Evolutionary conservation across 2,329 filamentous ascomycete genomes (phyloP), one percentile per base, ranked within the genome.

Genomic region (Didymella segeticola): DNA sequence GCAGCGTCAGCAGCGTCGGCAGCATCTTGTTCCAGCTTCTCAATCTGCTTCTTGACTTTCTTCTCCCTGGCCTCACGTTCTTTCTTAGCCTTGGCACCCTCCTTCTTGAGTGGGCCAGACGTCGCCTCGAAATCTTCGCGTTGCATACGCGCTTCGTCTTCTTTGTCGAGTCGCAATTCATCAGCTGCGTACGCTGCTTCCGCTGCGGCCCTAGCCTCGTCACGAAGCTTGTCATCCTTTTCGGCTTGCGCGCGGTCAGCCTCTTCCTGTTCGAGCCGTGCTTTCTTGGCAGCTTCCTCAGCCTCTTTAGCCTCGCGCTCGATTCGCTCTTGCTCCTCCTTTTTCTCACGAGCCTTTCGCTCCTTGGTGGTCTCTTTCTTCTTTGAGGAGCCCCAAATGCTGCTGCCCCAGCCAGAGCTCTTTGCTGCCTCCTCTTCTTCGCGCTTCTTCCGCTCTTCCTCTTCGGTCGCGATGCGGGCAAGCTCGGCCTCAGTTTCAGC

Each of bases 331-430:
- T 69, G 64, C 25, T 70, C 69, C 25, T 56, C 53, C 12, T 27
- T 79, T 73, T 64, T 66, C 53, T 72, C 69, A 4, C 69, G 64
- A 19, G 66, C 67, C 37, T 52, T 62, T 27, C 61, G 66, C 61
- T 77, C 66, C 64, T 71, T 73, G 45, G 58, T 25, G 14, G 45
- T 57, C 46, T 72, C 70, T 34, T 69, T 75, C 60, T 83, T 80
- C 56, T 66, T 69, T 66, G 72, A 63, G 3, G 62, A 55, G 4
- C 56, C 59, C 56, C 55, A 64, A 10, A 63, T 54, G 19, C 57
- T 62, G 39, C 45, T 47, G 12, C 63, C 67, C 63, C 63, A 66
- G 7, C 61, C 58, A 12, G 54, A 52, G 33, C 59, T 64, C 65
- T 74, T 56, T 4, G 48, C 25, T 12, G 56, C 63, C 39, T 64